A percentile compares a stretch with the other conserved stretches of the same genome.
Evolutionary conservation across 2,329 filamentous ascomycete genomes (phyloP).

Genomic region (Dendrostoma leiphaemia): DNA sequence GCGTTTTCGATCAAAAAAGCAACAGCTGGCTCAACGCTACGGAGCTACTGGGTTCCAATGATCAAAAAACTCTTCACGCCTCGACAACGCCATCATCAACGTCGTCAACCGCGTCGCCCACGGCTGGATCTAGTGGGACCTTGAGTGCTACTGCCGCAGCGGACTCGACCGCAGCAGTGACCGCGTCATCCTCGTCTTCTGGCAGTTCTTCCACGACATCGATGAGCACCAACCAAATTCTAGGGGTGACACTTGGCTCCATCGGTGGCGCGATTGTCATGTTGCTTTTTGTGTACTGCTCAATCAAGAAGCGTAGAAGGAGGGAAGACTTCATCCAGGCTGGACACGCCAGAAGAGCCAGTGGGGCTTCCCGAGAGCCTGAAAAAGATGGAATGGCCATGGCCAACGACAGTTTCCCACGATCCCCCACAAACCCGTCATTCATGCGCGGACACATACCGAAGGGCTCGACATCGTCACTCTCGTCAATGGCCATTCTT

Average conservation of each 20-base stretch:
- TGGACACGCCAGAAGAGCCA: conserved; percentile 42
- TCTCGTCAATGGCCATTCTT: conserved; percentile 63
- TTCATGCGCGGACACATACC: conserved; percentile 51
- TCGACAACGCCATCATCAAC: conserved; percentile 31
- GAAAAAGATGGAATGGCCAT: conserved; percentile 58
- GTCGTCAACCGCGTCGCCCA: conserved; percentile 22
- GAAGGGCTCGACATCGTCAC: conserved; percentile 54
- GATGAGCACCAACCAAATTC: conserved; percentile 53
- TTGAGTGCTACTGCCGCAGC: conserved; percentile 25
- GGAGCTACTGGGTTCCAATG: conserved; percentile 51
- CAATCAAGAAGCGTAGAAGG: conserved; percentile 61
- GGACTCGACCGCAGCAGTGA: conserved; percentile 24
- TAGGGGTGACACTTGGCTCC: conserved; percentile 81
- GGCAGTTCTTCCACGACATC: conserved; percentile 26
- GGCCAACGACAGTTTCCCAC: conserved; percentile 37
- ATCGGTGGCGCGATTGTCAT: conserved; percentile 71
- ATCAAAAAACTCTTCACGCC: conserved; percentile 35
- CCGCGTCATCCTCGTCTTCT: conserved; percentile 24
- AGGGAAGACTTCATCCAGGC: conserved; percentile 50
- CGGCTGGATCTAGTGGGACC: conserved; percentile 30
- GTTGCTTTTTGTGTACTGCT: conserved; percentile 69
- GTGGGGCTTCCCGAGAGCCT: conserved; percentile 37
- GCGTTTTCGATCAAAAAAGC: conserved; percentile 71
- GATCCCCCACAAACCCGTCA: conserved; percentile 30
- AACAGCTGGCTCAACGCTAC: conserved; percentile 79